These are phyloP conservation scores for Cercospora berteroae DNA, from an alignment of 2,329 filamentous ascomycete genomes.

Conservation along the genomic window DNA sequence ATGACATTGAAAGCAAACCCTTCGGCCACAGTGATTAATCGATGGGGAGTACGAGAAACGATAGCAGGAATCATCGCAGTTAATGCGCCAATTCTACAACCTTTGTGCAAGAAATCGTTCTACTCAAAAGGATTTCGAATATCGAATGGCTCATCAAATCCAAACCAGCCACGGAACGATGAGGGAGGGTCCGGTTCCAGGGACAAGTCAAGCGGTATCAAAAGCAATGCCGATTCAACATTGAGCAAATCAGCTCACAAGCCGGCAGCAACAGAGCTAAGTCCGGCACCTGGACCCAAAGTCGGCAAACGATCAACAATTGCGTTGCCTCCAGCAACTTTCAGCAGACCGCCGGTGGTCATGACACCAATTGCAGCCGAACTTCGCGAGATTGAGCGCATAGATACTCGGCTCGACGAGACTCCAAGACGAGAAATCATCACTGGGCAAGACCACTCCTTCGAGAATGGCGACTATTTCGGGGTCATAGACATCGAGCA, in stretches of 20 bases:
- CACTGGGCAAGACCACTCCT: neutral
- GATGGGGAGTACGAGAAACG: constrained; percentile 42
- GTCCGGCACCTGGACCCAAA: neutral
- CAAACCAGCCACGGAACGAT: neutral
- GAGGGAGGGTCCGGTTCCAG: neutral
- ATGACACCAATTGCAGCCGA: constrained; percentile 2
- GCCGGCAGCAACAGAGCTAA: constrained; percentile 9
- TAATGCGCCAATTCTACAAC: constrained; percentile 38
- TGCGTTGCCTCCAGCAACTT: neutral
- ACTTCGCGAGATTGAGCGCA: constrained; percentile 5
- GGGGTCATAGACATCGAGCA: neutral
- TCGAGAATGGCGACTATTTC: constrained; percentile 8
- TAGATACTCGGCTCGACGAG: constrained; percentile 2
- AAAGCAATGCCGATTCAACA: constrained; percentile 10
- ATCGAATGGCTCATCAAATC: neutral
- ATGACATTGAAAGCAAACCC: constrained; percentile 35
- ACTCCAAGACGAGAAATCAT: neutral
- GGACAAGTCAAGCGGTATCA: constrained; percentile 11
- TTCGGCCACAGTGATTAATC: constrained; percentile 38
- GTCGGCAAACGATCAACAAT: neutral
- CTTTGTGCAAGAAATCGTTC: constrained; percentile 34
- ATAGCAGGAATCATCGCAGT: constrained; percentile 41
- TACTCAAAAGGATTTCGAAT: constrained; percentile 29
- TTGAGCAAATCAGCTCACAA: constrained; percentile 5
- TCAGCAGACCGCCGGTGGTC: neutral